Conservation (phyloP, 1,139 yeast species). For the Pichia norvegensis region DNA sequence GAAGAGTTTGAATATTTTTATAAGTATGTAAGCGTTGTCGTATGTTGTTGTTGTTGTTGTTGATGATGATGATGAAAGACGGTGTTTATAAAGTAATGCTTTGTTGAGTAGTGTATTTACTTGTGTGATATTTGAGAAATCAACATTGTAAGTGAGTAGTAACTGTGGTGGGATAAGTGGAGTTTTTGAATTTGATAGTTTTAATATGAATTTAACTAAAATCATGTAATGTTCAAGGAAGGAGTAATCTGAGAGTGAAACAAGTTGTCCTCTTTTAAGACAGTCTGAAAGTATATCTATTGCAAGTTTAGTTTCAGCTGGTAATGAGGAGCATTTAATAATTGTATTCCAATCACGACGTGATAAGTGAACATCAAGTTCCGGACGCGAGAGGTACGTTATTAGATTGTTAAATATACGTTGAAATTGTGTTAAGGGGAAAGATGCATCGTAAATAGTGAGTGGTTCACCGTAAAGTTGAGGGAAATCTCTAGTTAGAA, state of each 20-base stretch:
- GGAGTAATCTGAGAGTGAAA: slow-evolving; percentile 30
- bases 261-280: slow-evolving; percentile 36
- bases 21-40: slow-evolving; percentile 25
- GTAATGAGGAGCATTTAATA: slow-evolving; percentile 30
- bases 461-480: slow-evolving; percentile 24
- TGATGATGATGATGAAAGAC: slow-evolving; percentile 1
- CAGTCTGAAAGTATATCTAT: slow-evolving; percentile 41
- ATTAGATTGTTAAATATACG: slow-evolving; percentile 28
- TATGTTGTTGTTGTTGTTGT: slow-evolving; percentile 16
- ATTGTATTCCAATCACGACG: slow-evolving; percentile 25
- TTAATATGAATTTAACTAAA: slow-evolving; percentile 21
- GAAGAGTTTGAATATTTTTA: slow-evolving; percentile 25
- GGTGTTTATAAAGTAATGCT: slow-evolving; percentile 16
- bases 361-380: slow-evolving; percentile 19
- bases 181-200: slow-evolving; percentile 22
- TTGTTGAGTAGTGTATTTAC: slow-evolving; percentile 16
- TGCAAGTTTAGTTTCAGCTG: slow-evolving; percentile 19
- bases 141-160: slow-evolving; percentile 11
- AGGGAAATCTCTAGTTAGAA: slow-evolving; percentile 20
- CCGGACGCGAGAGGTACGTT: slow-evolving; percentile 23
- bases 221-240: slow-evolving; percentile 29
- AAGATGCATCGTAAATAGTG: slow-evolving; percentile 12
- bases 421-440: slow-evolving; percentile 35
- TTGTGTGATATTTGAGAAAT: slow-evolving; percentile 15
- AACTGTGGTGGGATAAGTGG: slow-evolving; percentile 24